These are phyloP conservation scores for Cyclotella atomus DNA, from an alignment of 108 stramenopile genomes.

Conservation along the genomic window DNA sequence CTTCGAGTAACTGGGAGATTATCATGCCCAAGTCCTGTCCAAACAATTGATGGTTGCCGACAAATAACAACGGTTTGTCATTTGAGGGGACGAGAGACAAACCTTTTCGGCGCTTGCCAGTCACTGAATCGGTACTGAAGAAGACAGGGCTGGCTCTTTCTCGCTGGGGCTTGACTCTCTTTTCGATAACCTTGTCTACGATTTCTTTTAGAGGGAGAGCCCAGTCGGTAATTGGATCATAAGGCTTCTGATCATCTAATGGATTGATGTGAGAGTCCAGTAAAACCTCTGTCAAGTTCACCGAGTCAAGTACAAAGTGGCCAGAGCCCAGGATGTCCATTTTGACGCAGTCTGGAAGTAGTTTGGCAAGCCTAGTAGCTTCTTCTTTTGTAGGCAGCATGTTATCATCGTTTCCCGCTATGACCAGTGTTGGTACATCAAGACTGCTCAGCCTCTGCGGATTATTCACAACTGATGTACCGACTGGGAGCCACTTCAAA, in stretches of 20 bases:
- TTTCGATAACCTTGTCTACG: conserved; percentile 53
- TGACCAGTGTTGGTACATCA: conserved; percentile 70
- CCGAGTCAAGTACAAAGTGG: conserved; percentile 81
- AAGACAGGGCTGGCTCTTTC: conserved; percentile 70
- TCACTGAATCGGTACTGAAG: conserved; percentile 72
- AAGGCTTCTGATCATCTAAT: conserved; percentile 44
- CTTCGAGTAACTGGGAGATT: conserved; percentile 68
- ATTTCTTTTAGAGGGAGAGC: conserved; percentile 62
- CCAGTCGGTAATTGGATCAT: conserved; percentile 85
- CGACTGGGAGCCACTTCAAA: conserved; percentile 75
- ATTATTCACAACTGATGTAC: conserved; percentile 60
- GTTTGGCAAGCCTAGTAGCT: conserved; percentile 58
- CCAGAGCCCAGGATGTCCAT: conserved; percentile 67
- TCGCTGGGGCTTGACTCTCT: conserved; percentile 64
- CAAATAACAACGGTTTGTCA: conserved; percentile 78
- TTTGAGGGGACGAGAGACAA: conserved; percentile 62
- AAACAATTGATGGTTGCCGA: conserved; percentile 91
- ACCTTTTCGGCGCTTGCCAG: conserved; percentile 69
- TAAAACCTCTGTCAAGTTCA: conserved; percentile 89
- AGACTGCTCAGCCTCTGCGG: conserved; percentile 54
- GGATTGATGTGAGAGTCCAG: conserved; percentile 81
- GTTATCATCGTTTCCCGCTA: conserved; percentile 78
- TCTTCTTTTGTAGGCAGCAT: conserved; percentile 77
- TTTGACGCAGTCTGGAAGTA: conserved; percentile 65
- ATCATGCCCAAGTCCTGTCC: conserved; percentile 76